phyloP scores from a whole-genome alignment of 768 basidiomycete species.

The Arthromyces matolae region DNA sequence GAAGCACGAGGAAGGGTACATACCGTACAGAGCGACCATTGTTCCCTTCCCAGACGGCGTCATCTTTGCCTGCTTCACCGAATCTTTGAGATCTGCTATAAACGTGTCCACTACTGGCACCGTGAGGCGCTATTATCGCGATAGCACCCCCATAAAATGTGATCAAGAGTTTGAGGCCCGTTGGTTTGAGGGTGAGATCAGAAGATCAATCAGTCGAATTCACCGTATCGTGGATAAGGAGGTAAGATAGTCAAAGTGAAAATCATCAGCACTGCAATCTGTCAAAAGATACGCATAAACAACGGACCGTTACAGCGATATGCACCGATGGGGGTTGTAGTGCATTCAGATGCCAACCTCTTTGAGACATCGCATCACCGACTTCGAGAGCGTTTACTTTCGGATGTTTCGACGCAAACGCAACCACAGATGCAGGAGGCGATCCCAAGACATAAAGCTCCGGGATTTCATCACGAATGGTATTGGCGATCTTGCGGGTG shows the following conservation, averaged over 20 bases:
- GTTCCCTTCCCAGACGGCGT: conserved; percentile 69
- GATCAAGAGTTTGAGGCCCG: too few species aligned
- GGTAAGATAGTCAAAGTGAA: conserved; percentile 7
- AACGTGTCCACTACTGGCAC: conserved; percentile 72
- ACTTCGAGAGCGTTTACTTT: conserved; percentile 79
- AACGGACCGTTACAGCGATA: conserved; percentile 86
- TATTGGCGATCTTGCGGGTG: conserved; percentile 63
- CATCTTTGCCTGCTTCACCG: conserved; percentile 66
- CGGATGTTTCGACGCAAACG: conserved; percentile 68
- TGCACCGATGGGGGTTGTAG: conserved; percentile 82
- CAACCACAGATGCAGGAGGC: conserved; percentile 87
- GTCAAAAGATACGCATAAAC: neutral
- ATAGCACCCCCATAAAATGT: neutral
- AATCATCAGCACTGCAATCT: neutral
- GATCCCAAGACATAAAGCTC: conserved; percentile 89
- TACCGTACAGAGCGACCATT: conserved; percentile 92
- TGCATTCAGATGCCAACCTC: conserved; percentile 92
- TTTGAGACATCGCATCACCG: conserved; percentile 81
- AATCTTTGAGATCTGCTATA: conserved; percentile 77
- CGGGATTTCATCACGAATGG: conserved; percentile 64
- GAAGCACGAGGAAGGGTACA: conserved; percentile 19
- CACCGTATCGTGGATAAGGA: neutral
- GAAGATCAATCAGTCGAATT: too few species aligned
- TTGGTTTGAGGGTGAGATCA: too few species aligned
- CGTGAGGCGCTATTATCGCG: conserved; percentile 64